Evolutionary conservation across 2,329 filamentous ascomycete genomes (phyloP), one percentile per base, ranked within the genome.

Genomic region (Endothia cerciana): DNA sequence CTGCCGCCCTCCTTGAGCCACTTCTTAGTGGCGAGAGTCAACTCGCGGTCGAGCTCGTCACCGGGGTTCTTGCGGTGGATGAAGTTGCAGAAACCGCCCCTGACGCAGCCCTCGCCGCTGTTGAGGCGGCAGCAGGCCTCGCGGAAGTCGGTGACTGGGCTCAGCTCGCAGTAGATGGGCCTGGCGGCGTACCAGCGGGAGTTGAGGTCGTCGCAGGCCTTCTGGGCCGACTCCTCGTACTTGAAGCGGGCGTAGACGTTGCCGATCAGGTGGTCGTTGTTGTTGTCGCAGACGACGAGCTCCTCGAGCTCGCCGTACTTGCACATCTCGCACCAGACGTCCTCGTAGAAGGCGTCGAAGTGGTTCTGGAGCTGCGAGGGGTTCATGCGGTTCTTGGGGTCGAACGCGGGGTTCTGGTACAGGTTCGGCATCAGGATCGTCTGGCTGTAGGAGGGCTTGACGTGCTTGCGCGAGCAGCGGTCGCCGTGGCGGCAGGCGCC

Each of bases 231-330:
- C 79, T 99, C 95, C 85, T 99, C 95, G 86, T 98, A 99, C 82
- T 99, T 99, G 90, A 98, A 99, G 72, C 95, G 93, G 61, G 95
- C 95, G 83, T 99, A 99, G 75, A 99, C 95, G 80, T 99, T 99
- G 75, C 95, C 95, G 77, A 99, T 97, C 62, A 99, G 86, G 81
- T 99, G 94, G 77, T 99, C 95, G 81, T 99, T 99, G 81, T 98
- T 98, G 80, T 99, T 99, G 82, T 99, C 95, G 81, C 95, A 99
- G 2, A 99, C 94, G 15, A 99, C 95, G 15, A 99, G 87, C 82
- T 99, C 95, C 81, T 99, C 95, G 43, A 98, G 85, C 81, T 98
- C 93, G 72, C 95, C 95, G 78, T 96, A 99, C 81, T 97, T 93
- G 90, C 95, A 98, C 84, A 99, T 92, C 87, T 99, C 95, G 82